Evolutionary conservation across 306 rosid genomes (phyloP), one percentile per base, ranked within the genome.

Genomic region (Gleditsia sinensis): DNA sequence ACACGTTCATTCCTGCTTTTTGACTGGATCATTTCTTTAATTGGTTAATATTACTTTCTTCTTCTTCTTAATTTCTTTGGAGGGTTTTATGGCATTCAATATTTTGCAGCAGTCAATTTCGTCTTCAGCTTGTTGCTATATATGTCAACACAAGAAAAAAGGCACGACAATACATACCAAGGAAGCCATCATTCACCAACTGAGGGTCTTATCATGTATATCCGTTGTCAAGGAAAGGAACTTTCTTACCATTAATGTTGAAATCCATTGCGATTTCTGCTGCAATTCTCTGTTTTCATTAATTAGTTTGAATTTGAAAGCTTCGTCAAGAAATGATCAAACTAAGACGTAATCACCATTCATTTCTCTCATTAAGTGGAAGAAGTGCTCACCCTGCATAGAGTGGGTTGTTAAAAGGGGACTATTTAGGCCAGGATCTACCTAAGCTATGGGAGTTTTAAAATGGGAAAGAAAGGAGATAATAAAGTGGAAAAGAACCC

Each of bases 81-180:
- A 59, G 24, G 21, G 24, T 7, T 16, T n/a, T 59, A 42, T 59
- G 42, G 43, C 24, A 0, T 21, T 16, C 63, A 14, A 28, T 14
- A 16, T 55, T 14, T 19, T 61, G 48, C 67, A 36, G 28, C 67
- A 61, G 67, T 61, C 48, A 19, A 17, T 36, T 61, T 34, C 67
- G 14, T 30, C 43, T n/a, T 24, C 66, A 33, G 43, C 66, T n/a
- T 33, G 8, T 61, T 61, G 30, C 67, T 20, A 61, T 24, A 61
- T 36, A 36, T 61, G 30, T 61, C 28, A 34, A 59, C 19, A 25
- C 48, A 19, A 20, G 4, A 10, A 34, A 28, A 57, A 34, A 20
- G 16, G 39, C 1, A 9, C 9, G n/a, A 30, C 1, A n/a, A 32
- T 3, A n/a, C n/a, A n/a, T n/a, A n/a, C n/a, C n/a, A n/a, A n/a